These are phyloP conservation scores for Fusarium transvaalense DNA, from an alignment of 2,329 filamentous ascomycete species.

Conservation along the genomic window DNA sequence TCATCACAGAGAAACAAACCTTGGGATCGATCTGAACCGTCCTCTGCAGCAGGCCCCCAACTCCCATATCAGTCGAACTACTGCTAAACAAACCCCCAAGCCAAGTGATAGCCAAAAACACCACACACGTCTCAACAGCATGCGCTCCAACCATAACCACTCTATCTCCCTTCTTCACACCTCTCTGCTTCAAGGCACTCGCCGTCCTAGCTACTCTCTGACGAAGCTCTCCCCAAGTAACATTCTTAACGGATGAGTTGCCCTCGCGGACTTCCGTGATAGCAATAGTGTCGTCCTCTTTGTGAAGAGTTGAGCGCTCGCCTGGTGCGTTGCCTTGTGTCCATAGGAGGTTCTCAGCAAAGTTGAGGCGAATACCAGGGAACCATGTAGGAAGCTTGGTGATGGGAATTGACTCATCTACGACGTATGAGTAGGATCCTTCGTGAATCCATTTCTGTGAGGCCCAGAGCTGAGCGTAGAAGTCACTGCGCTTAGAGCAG, in stretches of 20 bases:
- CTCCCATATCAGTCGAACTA: slow-evolving; percentile 86
- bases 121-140: slow-evolving; percentile 77
- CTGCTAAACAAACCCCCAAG: slow-evolving; percentile 82
- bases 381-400: slow-evolving; percentile 83
- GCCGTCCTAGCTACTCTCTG: slow-evolving; percentile 68
- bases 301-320: slow-evolving; percentile 66
- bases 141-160: slow-evolving; percentile 82
- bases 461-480: slow-evolving; percentile 75
- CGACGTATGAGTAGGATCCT: slow-evolving; percentile 69
- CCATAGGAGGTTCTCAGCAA: slow-evolving; percentile 84
- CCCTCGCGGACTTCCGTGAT: slow-evolving; percentile 80
- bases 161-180: slow-evolving; percentile 78
- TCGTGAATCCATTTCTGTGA: slow-evolving; percentile 71
- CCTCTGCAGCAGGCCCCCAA: slow-evolving; percentile 80
- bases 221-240: slow-evolving; percentile 78
- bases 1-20: slow-evolving; percentile 51
- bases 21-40: slow-evolving; percentile 80
- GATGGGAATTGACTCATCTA: slow-evolving; percentile 78
- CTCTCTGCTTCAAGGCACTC: slow-evolving; percentile 74
- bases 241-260: slow-evolving; percentile 63
- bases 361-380: slow-evolving; percentile 78
- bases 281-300: slow-evolving; percentile 78
- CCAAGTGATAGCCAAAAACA: slow-evolving; percentile 77
- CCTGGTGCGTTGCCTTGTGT: slow-evolving; percentile 60
- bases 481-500: slow-evolving; percentile 69